Percentiles rank a stretch among this genome's conserved stretches.
phyloP scores from a whole-genome alignment of 2,329 filamentous ascomycete genomes.

The Basipetospora sp. region DNA sequence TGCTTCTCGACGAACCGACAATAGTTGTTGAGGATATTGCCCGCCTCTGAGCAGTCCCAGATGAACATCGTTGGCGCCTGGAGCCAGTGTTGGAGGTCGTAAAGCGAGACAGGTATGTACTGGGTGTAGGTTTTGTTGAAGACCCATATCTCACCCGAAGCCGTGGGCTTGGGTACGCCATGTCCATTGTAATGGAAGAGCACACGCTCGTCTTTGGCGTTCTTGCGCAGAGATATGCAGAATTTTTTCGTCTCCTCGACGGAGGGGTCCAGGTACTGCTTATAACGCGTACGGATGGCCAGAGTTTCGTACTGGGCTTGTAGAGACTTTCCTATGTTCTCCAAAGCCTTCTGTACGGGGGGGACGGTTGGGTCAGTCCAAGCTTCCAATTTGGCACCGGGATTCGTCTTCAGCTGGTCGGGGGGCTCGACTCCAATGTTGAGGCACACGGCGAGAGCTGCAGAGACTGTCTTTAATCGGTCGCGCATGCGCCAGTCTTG shows the following conservation, averaged over 20 bases:
- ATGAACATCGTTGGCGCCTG: slow-evolving; percentile 92
- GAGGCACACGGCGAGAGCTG: slow-evolving; percentile 81
- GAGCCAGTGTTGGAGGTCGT: slow-evolving; percentile 89
- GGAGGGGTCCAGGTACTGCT: slow-evolving; percentile 89
- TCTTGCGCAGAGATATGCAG: slow-evolving; percentile 73
- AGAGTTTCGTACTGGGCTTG: slow-evolving; percentile 93
- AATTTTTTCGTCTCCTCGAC: slow-evolving; percentile 97
- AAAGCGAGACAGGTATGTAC: slow-evolving; percentile 92
- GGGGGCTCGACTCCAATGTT: slow-evolving; percentile 97
- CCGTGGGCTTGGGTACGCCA: slow-evolving; percentile 86
- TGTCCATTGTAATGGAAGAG: slow-evolving; percentile 99
- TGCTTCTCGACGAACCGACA: slow-evolving; percentile 91
- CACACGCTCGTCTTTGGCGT: slow-evolving; percentile 89
- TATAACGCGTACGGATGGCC: slow-evolving; percentile 89
- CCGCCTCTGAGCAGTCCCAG: slow-evolving; percentile 93
- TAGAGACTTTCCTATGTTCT: slow-evolving; percentile 90
- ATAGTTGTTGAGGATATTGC: slow-evolving; percentile 90
- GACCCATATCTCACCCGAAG: slow-evolving; percentile 95
- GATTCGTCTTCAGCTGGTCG: slow-evolving; percentile 88
- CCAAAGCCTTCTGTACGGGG: slow-evolving; percentile 69
- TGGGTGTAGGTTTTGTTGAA: slow-evolving; percentile 99
- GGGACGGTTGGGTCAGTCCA: slow-evolving; percentile 86
- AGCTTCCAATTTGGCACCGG: slow-evolving; percentile 84
- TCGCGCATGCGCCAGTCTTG: slow-evolving; percentile 98
- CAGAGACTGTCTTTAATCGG: slow-evolving; percentile 88